Evolutionary conservation across 768 basidiomycete genomes (phyloP).

Genomic region (Gloeostereum incarnatum): DNA sequence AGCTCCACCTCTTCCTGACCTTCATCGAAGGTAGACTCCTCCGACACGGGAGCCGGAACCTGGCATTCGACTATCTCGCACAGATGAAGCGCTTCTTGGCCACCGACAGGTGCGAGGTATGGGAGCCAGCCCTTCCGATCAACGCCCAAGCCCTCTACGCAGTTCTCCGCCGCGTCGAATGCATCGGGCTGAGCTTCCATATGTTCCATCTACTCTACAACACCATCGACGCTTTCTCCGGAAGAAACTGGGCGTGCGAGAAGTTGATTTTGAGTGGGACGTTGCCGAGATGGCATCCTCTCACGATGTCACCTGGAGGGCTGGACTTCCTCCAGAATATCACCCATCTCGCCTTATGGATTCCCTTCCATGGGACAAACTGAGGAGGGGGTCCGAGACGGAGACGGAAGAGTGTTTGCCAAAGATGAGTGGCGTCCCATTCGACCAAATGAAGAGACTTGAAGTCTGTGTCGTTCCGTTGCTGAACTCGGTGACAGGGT

Average conservation of each 20-base stretch:
- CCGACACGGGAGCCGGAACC: constrained; percentile 8
- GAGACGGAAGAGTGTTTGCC: constrained; percentile 4
- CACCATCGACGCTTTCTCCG: constrained; percentile 6
- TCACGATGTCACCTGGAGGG: constrained; percentile 20
- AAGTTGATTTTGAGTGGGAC: constrained; percentile 22
- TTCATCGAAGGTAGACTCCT: constrained; percentile 19
- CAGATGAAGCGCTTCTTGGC: constrained; percentile 25
- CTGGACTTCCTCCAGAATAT: constrained; percentile 23
- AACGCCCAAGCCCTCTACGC: constrained; percentile 16
- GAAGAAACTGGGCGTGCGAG: constrained; percentile 17
- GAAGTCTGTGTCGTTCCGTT: background rate
- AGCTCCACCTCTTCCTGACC: constrained; percentile 22
- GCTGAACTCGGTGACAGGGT: background rate
- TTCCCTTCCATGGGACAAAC: constrained; percentile 3
- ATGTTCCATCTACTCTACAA: constrained; percentile 26
- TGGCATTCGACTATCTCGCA: constrained; percentile 20
- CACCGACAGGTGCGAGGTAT: constrained; percentile 20
- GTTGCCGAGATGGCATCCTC: constrained; percentile 20
- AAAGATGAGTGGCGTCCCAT: constrained; percentile 21
- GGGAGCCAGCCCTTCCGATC: constrained; percentile 13
- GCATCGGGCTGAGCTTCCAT: constrained; percentile 20
- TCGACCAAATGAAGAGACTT: constrained; percentile 6
- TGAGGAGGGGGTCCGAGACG: constrained; percentile 3
- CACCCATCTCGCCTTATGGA: constrained; percentile 26
- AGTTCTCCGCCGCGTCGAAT: constrained; percentile 18